phyloP scores from a whole-genome alignment of 2,329 filamentous ascomycete species.

The Aspergillus hortae region DNA sequence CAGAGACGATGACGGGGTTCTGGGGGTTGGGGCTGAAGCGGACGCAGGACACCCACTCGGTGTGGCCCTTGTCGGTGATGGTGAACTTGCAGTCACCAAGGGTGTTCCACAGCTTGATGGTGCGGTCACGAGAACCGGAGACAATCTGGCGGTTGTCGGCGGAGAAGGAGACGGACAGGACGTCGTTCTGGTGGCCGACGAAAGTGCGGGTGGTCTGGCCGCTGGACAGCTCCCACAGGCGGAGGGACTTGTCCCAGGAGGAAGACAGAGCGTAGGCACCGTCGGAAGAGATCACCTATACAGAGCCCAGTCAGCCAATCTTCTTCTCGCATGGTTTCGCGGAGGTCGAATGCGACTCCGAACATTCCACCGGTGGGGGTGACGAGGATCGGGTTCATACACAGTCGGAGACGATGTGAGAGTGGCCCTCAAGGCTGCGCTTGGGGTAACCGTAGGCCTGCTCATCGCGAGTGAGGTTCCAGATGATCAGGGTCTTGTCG shows the following conservation, averaged over 20 bases:
- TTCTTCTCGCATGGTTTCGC: too few species aligned
- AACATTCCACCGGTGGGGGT: constrained; percentile 1
- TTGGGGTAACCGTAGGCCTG: constrained; percentile 98
- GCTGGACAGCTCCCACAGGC: constrained; percentile 97
- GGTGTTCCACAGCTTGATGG: constrained; percentile 99
- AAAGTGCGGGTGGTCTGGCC: constrained; percentile 97
- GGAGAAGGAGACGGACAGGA: constrained; percentile 99
- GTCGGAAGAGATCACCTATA: constrained; percentile 96
- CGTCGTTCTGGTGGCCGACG: constrained; percentile 98
- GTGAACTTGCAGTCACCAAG: constrained; percentile 99
- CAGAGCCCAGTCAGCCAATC: constrained; percentile 25
- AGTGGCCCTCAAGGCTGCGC: constrained; percentile 97
- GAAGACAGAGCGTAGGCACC: constrained; percentile 98
- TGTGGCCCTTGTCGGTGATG: constrained; percentile 99
- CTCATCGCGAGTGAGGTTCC: constrained; percentile 99
- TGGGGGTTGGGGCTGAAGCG: constrained; percentile 99
- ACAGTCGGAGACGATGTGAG: constrained; percentile 99
- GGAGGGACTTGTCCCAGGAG: constrained; percentile 99
- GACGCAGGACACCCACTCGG: constrained; percentile 99
- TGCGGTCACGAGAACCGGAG: constrained; percentile 94
- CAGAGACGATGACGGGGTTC: constrained; percentile 98
- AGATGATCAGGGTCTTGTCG: constrained; percentile 99
- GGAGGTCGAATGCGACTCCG: too few species aligned
- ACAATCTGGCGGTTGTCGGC: constrained; percentile 99
- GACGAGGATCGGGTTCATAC: constrained; percentile 60